Base-by-base conservation (phyloP, 148 eudicot genomes). In the Rhododendron simsii region DNA sequence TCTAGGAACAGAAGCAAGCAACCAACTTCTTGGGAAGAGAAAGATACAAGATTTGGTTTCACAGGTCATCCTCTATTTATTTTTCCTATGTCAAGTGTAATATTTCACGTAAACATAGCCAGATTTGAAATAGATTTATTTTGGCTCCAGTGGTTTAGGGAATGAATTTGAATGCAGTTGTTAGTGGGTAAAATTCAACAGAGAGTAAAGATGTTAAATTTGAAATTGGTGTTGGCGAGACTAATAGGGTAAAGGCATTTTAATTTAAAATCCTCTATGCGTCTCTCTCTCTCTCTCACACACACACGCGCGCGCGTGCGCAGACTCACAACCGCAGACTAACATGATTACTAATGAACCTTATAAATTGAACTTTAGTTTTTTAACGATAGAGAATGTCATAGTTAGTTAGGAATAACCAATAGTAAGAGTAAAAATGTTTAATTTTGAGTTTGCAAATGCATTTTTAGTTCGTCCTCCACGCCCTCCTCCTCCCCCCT, bases 1-100 rank as follows among this genome's bases (percentile, higher is more conserved):
- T 89, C 99, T 92, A 85, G 98, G 99, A 89, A 94, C 98, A 35
- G 99, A 94, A 90, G 95, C 98, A 63, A 95, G 93, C 88, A 96
- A 96, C 87, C 99, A 95, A 89, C 84, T 95, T 33, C 95, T 94
- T 84, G 97, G 99, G 87, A 96, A 96, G 91, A 90, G 99, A 88
- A 95, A 92, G 89, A 95, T 96, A 84, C 98, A 94, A 81, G 99
- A 95, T 92, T 83, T 96, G 91, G 98, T 94, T 77, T 90, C 99
- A 55, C 99, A 96, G 99, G 99, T 96, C 33, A 85, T 50, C 87
- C 33, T 47, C 20, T 51, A 39, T 13, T 26, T 84, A 39, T n/a
- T n/a, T 53, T 44, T 84, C 37, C 8, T 73, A 35, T 41, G 20
- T 69, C 74, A 77, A 41, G 30, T 61, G 21, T 59, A 7, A 61